These are phyloP conservation scores for Calonectria multiphialidica DNA, from an alignment of 2,329 filamentous ascomycete species.

Conservation along the genomic window DNA sequence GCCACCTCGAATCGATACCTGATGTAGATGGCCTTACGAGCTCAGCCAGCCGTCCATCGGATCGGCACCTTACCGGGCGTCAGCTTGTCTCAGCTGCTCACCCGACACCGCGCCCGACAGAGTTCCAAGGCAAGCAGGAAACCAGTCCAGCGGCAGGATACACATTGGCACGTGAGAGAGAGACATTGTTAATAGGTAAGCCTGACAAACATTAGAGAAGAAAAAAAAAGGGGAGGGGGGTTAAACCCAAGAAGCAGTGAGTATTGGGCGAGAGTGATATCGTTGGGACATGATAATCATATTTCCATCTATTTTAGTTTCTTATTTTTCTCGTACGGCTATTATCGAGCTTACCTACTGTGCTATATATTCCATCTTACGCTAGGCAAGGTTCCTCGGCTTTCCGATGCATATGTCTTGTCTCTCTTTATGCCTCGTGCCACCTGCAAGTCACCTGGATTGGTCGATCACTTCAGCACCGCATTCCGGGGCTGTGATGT, in stretches of 20 bases:
- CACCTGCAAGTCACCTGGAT: not conserved
- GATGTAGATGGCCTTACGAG: not conserved
- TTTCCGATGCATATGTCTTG: constrained; percentile 5
- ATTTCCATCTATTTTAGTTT: not conserved
- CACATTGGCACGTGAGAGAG: no score
- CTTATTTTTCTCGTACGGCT: not conserved
- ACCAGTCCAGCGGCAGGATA: no score
- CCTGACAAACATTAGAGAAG: not conserved
- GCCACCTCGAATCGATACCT: not conserved
- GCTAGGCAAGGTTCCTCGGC: not conserved
- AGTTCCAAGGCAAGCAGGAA: not conserved
- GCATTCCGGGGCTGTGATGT: not conserved
- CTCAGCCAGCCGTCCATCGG: not conserved
- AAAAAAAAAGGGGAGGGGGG: not conserved
- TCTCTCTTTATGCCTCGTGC: not conserved
- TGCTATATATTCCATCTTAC: not conserved
- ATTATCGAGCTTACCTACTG: not conserved
- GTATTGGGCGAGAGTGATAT: not conserved
- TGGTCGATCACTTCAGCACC: not conserved
- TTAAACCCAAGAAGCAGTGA: not conserved
- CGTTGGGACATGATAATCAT: not conserved
- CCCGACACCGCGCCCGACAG: not conserved
- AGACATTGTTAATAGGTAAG: not conserved
- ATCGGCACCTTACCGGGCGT: not conserved
- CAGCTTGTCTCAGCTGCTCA: not conserved